Evolutionary conservation across 257 asterid species (phyloP).

Genomic region (Przewalskia tangutica): DNA sequence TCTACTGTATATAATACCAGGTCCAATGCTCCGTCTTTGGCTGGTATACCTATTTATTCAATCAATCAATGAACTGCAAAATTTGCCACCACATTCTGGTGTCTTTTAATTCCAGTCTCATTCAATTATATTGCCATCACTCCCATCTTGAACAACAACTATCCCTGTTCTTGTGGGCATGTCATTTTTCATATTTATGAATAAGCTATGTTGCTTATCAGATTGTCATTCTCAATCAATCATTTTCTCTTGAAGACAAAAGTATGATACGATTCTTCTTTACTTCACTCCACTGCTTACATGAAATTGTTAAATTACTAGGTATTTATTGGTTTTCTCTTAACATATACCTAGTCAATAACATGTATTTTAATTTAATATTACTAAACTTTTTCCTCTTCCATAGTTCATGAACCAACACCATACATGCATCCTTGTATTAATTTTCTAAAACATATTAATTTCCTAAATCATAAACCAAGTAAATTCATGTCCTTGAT

Average conservation of each 20-base stretch:
- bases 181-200: neutral
- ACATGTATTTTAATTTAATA: neutral
- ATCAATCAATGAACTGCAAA: neutral
- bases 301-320: neutral
- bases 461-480: neutral
- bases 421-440: neutral
- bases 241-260: neutral
- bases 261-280: neutral
- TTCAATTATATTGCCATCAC: neutral
- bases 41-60: neutral
- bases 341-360: neutral
- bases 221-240: too few relatives aligned
- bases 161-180: neutral
- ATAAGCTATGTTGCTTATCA: neutral
- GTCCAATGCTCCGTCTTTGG: neutral
- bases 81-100: neutral
- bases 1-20: neutral
- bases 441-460: neutral
- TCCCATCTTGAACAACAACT: neutral
- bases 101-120: neutral
- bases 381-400: neutral
- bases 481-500: neutral
- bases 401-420: neutral
- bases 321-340: neutral
- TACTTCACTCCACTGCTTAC: neutral